Base-by-base conservation (phyloP, 495 filamentous ascomycete genomes). In the Penicillium goetzii region DNA sequence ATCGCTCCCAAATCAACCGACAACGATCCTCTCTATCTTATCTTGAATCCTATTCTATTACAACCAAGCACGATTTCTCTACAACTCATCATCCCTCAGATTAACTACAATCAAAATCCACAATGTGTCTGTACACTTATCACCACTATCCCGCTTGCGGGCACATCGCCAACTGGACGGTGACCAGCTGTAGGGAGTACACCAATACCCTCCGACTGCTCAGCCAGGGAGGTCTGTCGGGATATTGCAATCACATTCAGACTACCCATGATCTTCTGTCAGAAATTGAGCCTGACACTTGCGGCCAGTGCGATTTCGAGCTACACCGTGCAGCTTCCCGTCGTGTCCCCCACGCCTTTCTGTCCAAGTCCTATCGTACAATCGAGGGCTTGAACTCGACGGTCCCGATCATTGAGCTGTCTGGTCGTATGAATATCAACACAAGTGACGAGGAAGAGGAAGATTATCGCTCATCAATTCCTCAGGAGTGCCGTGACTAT, bases 101-200 rank as follows among this genome's bases (percentile, higher is more conserved):
- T 36, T 17, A 11, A 25, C 41, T 28, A 25, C 36, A 52, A 7
- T 54, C 7, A 55, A 49, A 3, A 14, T 6, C 25, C 21, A 66
- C 28, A 1, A 78, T 78, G 74, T 76, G 74, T 49, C 30, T 60
- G 0, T 61, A 72, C 55, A 71, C 54, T 8, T 73, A 73, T 33
- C 69, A 76, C 41, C 72, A 74, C 56, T 73, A 71, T 36, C 53
- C 63, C 23, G 34, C 8, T 25, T 77, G 73, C 62, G 72, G 73
- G 11, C 75, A 77, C 36, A 73, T 77, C 45, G 61, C 67, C 55
- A 64, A 62, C 41, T 74, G 64, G 53, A 73, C 51, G 17, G 52
- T 77, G 2, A 65, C 62, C 28, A 65, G 64, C 59, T 77, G 75
- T 52, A 28, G 60, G 10, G 66, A 64, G 4, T 63, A 69, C 19